A percentile compares a stretch with the other conserved stretches of the same genome.
Conservation (phyloP, 2,329 filamentous ascomycete genomes). For the Sclerotinia glacialis region DNA sequence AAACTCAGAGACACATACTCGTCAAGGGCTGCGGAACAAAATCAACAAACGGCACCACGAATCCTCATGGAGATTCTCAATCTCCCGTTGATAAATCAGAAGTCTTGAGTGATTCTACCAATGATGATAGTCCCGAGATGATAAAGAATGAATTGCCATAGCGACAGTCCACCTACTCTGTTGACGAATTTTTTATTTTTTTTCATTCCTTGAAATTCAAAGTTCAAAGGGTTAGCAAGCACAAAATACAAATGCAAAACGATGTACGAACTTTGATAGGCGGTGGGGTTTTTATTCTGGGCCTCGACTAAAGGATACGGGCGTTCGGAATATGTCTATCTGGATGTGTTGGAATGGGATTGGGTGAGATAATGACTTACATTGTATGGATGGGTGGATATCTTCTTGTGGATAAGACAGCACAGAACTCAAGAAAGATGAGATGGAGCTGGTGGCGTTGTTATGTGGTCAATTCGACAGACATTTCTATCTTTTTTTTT, state of each 20-base stretch:
- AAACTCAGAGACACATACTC: conserved; percentile 59
- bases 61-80: conserved; percentile 31
- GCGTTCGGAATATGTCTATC: conserved; percentile 15
- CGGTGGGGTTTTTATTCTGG: background rate
- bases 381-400: conserved; percentile 8
- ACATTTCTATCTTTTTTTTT: background rate
- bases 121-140: conserved; percentile 33
- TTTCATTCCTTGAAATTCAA: background rate
- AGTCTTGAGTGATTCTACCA: conserved; percentile 37
- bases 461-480: background rate
- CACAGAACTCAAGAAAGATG: conserved; percentile 32
- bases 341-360: background rate
- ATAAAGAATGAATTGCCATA: conserved; percentile 33
- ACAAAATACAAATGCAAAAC: conserved; percentile 2
- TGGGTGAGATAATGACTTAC: background rate
- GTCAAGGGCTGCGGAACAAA: conserved; percentile 64
- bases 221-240: background rate
- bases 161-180: background rate
- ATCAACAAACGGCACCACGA: conserved; percentile 25
- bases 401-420: conserved; percentile 3
- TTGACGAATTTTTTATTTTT: conserved; percentile 3
- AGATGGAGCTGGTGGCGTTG: conserved; percentile 35
- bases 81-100: conserved; percentile 37
- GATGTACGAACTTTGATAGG: background rate
- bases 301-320: conserved; percentile 12